Base-by-base conservation (phyloP, 2,329 filamentous ascomycete genomes). In the Aureobasidium uvarum region DNA sequence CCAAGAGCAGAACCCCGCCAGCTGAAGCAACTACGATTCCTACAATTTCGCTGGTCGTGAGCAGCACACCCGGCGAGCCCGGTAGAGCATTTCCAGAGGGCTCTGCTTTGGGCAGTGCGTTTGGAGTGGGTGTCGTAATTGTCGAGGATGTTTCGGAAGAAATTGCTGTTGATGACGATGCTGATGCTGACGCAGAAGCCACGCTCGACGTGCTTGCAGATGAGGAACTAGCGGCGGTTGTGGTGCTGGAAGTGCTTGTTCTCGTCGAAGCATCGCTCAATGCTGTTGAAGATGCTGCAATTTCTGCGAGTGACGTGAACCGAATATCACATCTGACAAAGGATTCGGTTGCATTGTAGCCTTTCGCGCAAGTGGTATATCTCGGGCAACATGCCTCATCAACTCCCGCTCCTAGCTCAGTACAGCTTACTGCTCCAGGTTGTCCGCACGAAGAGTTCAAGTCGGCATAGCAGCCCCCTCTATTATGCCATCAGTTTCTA, bases 401-500 rank as follows among this genome's bases (percentile, higher is more conserved):
- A 6, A 62, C 50, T 25, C 62, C 67, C n/a, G 46, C 36, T 11
- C 38, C 62, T 7, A 67, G 43, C 10, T 67, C 18, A 1, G 62
- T 66, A 33, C 67, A 68, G 25, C 45, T 50, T 2, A 68, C 67
- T 33, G 67, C 62, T 23, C 66, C 63, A 46, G 67, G 66, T 39
- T 60, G 56, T 8, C 58, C 59, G 43, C 67, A 66, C 13, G 62
- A 38, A 11, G 67, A 64, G 14, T 28, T 23, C n/a, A 66, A 31
- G 28, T 66, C 66, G 18, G 63, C 60, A 28, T 67, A 68, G 39
- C 67, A 67, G n/a, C 63, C 67, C 23, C 46, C 52, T 13, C 41
- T 67, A 43, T 10, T n/a, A 6, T 8, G 7, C 7, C 13, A 31
- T 58, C 41, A 43, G 51, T 25, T 28, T 33, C 16, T 8, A 11